Evolutionary conservation across 352 stramenopile species (phyloP).

Genomic region (Phytopythium aichiense): DNA sequence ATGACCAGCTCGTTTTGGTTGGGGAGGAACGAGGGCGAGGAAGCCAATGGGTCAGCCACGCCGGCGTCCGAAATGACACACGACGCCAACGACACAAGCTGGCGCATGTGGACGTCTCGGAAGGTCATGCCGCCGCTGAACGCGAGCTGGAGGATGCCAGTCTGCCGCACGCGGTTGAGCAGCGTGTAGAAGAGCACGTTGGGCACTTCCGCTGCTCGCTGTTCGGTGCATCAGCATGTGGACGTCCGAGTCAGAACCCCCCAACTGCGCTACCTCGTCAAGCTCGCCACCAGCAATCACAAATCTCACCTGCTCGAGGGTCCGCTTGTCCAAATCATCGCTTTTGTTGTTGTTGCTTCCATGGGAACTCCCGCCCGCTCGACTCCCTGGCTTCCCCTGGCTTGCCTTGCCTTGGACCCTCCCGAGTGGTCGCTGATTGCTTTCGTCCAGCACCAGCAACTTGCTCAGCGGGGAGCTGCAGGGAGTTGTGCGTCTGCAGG

Average conservation of each 20-base stretch:
- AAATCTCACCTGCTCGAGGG: conserved; percentile 50
- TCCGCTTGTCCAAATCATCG: conserved; percentile 7
- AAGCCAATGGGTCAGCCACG: conserved; percentile 6
- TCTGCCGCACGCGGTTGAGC: conserved; percentile 62
- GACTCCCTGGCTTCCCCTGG: neutral
- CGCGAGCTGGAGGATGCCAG: conserved; percentile 59
- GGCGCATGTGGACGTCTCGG: conserved; percentile 39
- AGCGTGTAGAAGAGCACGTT: conserved; percentile 71
- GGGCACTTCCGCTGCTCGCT: conserved; percentile 48
- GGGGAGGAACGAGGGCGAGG: neutral
- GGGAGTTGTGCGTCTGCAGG: neutral
- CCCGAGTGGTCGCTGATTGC: neutral
- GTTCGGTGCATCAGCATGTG: neutral
- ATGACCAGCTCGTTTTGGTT: conserved; percentile 52
- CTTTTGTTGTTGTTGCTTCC: conserved; percentile 1
- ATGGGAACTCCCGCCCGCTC: neutral
- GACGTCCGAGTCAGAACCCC: neutral
- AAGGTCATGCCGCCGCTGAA: conserved; percentile 38
- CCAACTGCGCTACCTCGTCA: neutral
- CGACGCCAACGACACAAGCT: conserved; percentile 51
- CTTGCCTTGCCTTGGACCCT: neutral
- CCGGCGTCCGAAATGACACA: conserved; percentile 56
- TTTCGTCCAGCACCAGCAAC: neutral
- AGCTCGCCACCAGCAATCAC: neutral
- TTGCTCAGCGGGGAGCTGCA: neutral